These are phyloP conservation scores for Aureobasidium sp. DNA, from an alignment of 2,329 filamentous ascomycete genomes.

Conservation along the genomic window DNA sequence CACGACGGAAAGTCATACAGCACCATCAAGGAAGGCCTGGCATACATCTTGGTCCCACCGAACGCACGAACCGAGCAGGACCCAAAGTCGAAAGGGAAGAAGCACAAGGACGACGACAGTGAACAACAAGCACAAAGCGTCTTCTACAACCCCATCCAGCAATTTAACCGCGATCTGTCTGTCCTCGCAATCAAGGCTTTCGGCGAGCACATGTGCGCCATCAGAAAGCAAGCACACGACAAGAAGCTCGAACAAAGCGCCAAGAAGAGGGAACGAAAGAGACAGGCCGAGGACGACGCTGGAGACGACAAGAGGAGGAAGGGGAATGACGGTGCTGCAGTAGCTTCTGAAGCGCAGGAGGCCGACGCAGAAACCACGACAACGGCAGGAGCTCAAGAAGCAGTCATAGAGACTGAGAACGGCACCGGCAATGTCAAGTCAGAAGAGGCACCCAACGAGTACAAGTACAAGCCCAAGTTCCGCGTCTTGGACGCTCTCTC, in stretches of 20 bases:
- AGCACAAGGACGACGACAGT: slow-evolving; percentile 39
- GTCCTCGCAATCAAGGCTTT: slow-evolving; percentile 87
- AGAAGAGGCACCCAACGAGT: slow-evolving; percentile 17
- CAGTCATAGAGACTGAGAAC: background rate
- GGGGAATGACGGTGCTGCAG: slow-evolving; percentile 17
- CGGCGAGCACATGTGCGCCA: slow-evolving; percentile 52
- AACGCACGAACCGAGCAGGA: slow-evolving; percentile 41
- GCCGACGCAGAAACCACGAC: slow-evolving; percentile 14
- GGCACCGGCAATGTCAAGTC: background rate
- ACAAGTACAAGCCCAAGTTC: slow-evolving; percentile 42
- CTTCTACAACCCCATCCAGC: slow-evolving; percentile 98
- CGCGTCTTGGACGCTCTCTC: slow-evolving; percentile 93
- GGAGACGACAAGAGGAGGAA: slow-evolving; percentile 31
- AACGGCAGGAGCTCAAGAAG: slow-evolving; percentile 13
- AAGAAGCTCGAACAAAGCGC: slow-evolving; percentile 7
- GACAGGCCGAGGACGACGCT: slow-evolving; percentile 24
- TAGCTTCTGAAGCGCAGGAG: slow-evolving; percentile 7
- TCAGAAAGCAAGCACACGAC: slow-evolving; percentile 15
- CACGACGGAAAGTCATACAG: slow-evolving; percentile 32
- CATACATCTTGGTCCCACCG: slow-evolving; percentile 56
- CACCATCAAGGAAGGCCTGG: slow-evolving; percentile 59
- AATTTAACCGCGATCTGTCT: slow-evolving; percentile 94
- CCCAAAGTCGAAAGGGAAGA: slow-evolving; percentile 27
- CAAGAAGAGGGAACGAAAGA: slow-evolving; percentile 22
- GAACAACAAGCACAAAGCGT: slow-evolving; percentile 63